Conservation (phyloP, 164 flowering plant species). For the Vitis amurensis region DNA sequence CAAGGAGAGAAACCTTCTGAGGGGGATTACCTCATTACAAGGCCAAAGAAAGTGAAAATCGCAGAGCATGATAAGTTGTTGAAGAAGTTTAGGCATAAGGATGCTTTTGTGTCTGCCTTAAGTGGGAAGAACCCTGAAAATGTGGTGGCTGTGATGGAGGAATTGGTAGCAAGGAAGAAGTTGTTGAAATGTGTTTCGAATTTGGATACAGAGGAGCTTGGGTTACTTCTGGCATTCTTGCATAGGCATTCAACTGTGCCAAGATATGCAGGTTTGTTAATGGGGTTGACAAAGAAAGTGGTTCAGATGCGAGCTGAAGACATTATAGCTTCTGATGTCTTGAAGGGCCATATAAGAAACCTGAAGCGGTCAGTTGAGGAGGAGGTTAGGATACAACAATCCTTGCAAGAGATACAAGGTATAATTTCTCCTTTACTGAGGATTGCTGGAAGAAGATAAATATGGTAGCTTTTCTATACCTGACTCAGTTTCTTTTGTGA, state of each 20-base stretch:
- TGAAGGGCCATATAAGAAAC: constrained; percentile 55
- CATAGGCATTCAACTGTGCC: constrained; percentile 57
- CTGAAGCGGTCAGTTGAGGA: constrained; percentile 67
- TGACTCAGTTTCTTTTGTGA: too few relatives aligned
- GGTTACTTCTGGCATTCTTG: constrained; percentile 64
- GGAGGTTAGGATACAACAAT: constrained; percentile 73
- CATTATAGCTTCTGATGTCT: constrained; percentile 39
- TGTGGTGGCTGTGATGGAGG: constrained; percentile 89
- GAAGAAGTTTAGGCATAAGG: constrained; percentile 88
- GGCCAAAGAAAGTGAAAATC: constrained; percentile 58
- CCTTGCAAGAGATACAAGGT: constrained; percentile 86
- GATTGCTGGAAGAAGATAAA: constrained; percentile 65
- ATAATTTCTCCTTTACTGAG: constrained; percentile 79
- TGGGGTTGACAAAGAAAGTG: constrained; percentile 64
- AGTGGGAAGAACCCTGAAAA: constrained; percentile 49
- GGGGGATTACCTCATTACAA: constrained; percentile 62
- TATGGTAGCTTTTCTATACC: too few relatives aligned
- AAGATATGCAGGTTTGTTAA: constrained; percentile 56
- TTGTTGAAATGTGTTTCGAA: constrained; percentile 65
- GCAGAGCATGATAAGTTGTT: constrained; percentile 78
- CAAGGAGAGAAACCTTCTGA: constrained; percentile 74
- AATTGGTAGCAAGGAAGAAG: constrained; percentile 79
- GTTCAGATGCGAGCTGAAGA: constrained; percentile 63
- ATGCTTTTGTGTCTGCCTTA: constrained; percentile 72
- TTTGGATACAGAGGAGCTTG: constrained; percentile 76